Evolutionary conservation across 2,329 filamentous ascomycete species (phyloP).

Genomic region (Colletotrichum falcatum): DNA sequence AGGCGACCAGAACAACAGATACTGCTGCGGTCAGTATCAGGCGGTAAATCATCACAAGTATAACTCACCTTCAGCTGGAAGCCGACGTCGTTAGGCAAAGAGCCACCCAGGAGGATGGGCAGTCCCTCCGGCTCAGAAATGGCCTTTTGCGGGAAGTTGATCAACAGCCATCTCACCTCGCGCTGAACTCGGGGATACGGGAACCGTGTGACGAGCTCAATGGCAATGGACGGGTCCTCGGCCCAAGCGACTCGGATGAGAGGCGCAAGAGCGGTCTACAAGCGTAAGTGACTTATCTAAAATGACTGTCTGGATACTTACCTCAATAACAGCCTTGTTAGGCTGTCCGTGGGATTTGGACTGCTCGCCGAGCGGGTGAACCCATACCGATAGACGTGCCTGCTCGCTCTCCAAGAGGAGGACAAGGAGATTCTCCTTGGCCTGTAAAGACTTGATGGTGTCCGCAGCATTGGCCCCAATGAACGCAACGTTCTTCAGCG

Average conservation of each 20-base stretch:
- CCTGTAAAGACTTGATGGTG: conserved; percentile 73
- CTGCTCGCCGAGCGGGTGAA: conserved; percentile 76
- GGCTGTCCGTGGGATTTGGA: conserved; percentile 50
- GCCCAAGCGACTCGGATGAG: conserved; percentile 87
- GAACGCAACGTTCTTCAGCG: conserved; percentile 72
- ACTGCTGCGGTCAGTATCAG: conserved; percentile 62
- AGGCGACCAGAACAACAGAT: conserved; percentile 91
- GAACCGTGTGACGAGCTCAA: conserved; percentile 86
- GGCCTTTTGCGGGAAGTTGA: conserved; percentile 87
- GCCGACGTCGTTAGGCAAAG: conserved; percentile 82
- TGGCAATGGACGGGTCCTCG: conserved; percentile 86
- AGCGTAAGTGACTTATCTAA: conserved; percentile 4
- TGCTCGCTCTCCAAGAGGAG: conserved; percentile 88
- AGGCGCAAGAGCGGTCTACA: conserved; percentile 66
- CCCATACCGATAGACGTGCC: conserved; percentile 87
- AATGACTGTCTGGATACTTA: conserved; percentile 43
- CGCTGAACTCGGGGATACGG: conserved; percentile 77
- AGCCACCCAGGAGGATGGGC: conserved; percentile 81
- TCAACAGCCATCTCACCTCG: conserved; percentile 82
- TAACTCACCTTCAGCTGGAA: conserved; percentile 81
- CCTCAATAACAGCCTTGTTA: conserved; percentile 49
- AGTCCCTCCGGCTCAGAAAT: conserved; percentile 85
- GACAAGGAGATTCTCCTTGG: conserved; percentile 86
- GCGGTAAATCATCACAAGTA: conserved; percentile 3
- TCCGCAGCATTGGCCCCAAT: conserved; percentile 67